phyloP scores from a whole-genome alignment of 148 eudicot genomes.

The Selenicereus undatus region DNA sequence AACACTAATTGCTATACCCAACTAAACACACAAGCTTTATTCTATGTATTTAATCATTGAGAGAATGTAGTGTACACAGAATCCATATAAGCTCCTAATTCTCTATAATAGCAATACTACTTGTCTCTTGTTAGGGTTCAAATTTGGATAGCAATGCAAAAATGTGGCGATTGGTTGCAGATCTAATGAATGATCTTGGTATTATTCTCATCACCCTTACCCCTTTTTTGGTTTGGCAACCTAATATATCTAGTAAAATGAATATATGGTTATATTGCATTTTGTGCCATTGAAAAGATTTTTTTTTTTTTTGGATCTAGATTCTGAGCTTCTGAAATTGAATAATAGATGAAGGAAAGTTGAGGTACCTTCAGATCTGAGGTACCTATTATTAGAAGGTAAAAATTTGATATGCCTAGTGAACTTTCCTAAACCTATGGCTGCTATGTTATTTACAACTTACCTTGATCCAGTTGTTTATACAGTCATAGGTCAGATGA shows the following conservation, averaged over 20 bases:
- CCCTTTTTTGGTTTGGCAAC: background rate
- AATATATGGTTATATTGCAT: background rate
- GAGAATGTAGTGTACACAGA: background rate
- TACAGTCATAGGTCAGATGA: background rate
- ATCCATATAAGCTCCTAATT: background rate
- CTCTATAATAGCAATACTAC: constrained; percentile 18
- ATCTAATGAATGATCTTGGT: constrained; percentile 99
- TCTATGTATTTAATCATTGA: background rate
- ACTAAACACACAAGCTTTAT: background rate
- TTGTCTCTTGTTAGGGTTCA: constrained; percentile 65
- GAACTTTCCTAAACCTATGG: background rate
- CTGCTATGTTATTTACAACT: no score
- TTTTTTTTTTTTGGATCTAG: background rate
- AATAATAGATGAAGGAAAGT: background rate
- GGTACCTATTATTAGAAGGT: background rate
- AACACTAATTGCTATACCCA: background rate
- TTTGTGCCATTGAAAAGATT: background rate
- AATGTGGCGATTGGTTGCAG: constrained; percentile 99
- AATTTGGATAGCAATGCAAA: constrained; percentile 94
- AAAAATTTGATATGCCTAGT: background rate
- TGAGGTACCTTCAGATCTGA: background rate
- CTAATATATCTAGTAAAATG: background rate
- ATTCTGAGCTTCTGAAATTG: background rate
- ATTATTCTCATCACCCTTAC: constrained; percentile 27
- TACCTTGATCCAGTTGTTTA: no score